Base-by-base conservation (phyloP, 2,329 filamentous ascomycete genomes). In the Trichoderma arundinaceum region DNA sequence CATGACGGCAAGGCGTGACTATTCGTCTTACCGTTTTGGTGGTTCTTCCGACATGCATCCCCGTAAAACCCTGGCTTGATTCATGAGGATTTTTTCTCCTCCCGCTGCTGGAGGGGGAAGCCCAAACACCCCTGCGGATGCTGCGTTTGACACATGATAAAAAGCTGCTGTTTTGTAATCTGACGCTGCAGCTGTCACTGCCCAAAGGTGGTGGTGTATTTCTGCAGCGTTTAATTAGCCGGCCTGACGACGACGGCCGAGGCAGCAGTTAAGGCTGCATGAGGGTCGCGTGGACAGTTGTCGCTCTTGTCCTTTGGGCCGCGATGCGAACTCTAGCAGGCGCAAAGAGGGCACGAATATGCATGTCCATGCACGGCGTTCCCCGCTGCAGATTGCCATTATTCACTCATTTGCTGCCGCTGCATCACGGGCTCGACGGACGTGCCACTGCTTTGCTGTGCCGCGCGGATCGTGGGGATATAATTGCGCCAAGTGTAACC, bases 41-140 rank as follows among this genome's bases (percentile, higher is more conserved):
- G 72, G 69, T 72, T 71, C 66, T 71, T 76, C 74, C 75, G 61
- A 77, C 74, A 77, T 73, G 46, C 38, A n/a, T 56, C 44, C 32
- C 43, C 28, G 28, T 39, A 54, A 39, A 54, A 54, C 39, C 39
- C 39, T 13, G 7, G 32, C 44, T 33, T 67, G 43, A 41, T n/a
- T 51, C 19, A 19, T 51, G 33, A 41, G 43, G 5, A 8, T 58
- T 44, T 46, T 52, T 7, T 32, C 2, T n/a, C 12, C 22, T 12
- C 4, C 41, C 38, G 43, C 43, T n/a, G 35, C 17, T 22, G 10
- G 32, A 39, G 57, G 17, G 32, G 38, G 17, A 39, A 61, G 44
- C 8, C 35, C 19, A 32, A 15, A 12, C 19, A 48, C 17, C 56
- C 43, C 43, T 48, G 43, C 56, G n/a, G 43, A 13, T 10, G 28